A percentile compares a stretch with the other conserved stretches of the same genome.
phyloP scores from a whole-genome alignment of 306 rosid genomes.

The Aeschynomene evenia region DNA sequence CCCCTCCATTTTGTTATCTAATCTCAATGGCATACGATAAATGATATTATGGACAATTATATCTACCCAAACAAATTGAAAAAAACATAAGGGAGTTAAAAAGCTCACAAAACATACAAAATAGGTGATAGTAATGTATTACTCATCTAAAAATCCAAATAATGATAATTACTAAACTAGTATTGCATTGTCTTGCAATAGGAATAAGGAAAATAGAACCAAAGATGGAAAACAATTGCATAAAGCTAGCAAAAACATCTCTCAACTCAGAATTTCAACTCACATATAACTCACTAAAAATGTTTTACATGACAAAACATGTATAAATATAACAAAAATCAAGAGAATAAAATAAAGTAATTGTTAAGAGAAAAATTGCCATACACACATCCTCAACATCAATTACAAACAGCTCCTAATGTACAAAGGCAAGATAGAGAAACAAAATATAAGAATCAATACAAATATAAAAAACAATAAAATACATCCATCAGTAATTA shows the following conservation, averaged over 20 bases:
- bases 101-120: too few relatives aligned
- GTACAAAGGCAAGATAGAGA: constrained; percentile 25
- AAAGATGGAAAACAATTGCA: neutral
- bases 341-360: neutral
- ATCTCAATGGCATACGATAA: too few relatives aligned
- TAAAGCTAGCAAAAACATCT: constrained; percentile 11
- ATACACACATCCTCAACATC: too few relatives aligned
- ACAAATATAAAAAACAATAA: constrained; percentile 16
- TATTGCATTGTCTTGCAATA: neutral
- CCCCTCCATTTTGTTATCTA: too few relatives aligned
- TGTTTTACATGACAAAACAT: neutral
- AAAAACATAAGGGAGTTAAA: too few relatives aligned
- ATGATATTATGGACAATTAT: too few relatives aligned
- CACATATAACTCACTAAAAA: neutral
- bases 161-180: neutral
- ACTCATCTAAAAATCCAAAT: neutral
- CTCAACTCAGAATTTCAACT: constrained; percentile 18
- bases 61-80: too few relatives aligned
- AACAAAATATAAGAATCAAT: neutral
- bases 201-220: neutral
- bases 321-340: neutral
- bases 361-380: neutral
- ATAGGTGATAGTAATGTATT: too few relatives aligned
- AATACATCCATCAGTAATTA: constrained; percentile 7
- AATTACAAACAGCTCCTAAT: too few relatives aligned